phyloP scores from a whole-genome alignment of 202 grass and related monocot genomes.

The Setaria viridis region DNA sequence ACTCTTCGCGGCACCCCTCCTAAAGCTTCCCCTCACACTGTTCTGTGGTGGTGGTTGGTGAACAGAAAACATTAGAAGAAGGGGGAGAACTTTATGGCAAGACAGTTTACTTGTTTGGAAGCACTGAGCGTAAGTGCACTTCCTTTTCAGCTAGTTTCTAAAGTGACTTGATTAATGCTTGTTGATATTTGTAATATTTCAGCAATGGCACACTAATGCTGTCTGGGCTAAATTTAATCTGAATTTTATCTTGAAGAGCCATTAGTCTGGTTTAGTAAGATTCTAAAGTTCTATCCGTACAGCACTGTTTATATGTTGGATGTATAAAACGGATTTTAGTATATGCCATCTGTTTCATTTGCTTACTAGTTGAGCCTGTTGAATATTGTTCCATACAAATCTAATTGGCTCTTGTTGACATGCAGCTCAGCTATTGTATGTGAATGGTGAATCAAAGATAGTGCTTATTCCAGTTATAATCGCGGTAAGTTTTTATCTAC shows the following conservation, averaged over 20 bases:
- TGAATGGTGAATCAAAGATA: conserved; percentile 10
- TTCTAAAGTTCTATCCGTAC: not conserved
- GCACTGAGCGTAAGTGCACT: conserved; percentile 78
- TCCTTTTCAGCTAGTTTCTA: not conserved
- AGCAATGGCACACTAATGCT: not conserved
- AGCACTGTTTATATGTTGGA: not conserved
- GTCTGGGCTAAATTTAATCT: conserved; percentile 13
- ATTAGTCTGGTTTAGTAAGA: not conserved
- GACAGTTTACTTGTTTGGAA: conserved; percentile 87
- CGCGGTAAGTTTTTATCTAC: conserved; percentile 61
- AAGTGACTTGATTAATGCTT: conserved; percentile 13
- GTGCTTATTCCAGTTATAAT: conserved; percentile 52
- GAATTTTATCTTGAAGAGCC: not conserved
- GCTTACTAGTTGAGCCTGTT: conserved; percentile 1
- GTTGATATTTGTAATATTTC: not conserved
- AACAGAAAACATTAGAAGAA: conserved; percentile 84
- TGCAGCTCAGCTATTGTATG: conserved; percentile 42
- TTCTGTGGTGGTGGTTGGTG: conserved; percentile 28
- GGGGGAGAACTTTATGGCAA: conserved; percentile 81
- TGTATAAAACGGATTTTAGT: not conserved
- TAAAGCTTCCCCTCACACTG: conserved; percentile 11
- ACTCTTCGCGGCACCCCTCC: no score
- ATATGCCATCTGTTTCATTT: not conserved
- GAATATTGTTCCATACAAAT: conserved; percentile 12
- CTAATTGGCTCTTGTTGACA: conserved; percentile 29